Conservation (phyloP, 192 early-diverging fungal genomes). For the Fimicolochytrium jonesii region DNA sequence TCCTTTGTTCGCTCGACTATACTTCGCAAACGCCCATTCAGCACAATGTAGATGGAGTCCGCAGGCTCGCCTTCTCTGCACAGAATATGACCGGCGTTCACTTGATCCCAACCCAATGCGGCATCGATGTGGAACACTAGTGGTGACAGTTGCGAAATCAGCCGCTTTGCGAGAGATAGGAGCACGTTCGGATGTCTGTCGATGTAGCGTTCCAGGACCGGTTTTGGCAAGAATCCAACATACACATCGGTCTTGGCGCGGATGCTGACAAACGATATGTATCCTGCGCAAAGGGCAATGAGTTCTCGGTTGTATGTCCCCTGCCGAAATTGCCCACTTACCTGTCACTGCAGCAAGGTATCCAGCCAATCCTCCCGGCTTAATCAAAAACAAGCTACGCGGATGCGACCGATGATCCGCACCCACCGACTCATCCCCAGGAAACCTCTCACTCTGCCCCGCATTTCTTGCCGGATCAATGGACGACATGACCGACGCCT, state of each 20-base stretch:
- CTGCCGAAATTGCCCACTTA: too few relatives aligned
- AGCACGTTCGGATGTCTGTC: slow-evolving; percentile 82
- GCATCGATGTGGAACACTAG: slow-evolving; percentile 62
- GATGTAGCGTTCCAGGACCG: slow-evolving; percentile 74
- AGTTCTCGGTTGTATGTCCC: background rate
- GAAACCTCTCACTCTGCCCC: too few relatives aligned
- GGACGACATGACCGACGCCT: slow-evolving; percentile 52
- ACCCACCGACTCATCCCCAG: too few relatives aligned
- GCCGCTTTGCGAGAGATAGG: slow-evolving; percentile 81
- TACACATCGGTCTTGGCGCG: slow-evolving; percentile 71
- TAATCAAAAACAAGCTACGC: slow-evolving; percentile 64
- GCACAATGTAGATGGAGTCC: slow-evolving; percentile 88
- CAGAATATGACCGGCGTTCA: slow-evolving; percentile 88
- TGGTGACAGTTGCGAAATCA: slow-evolving; percentile 77
- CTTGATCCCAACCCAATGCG: slow-evolving; percentile 89
- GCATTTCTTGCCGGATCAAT: background rate
- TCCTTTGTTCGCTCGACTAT: slow-evolving; percentile 57
- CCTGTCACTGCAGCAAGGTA: slow-evolving; percentile 89
- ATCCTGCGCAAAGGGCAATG: slow-evolving; percentile 38
- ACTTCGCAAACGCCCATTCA: slow-evolving; percentile 87
- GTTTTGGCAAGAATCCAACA: slow-evolving; percentile 85
- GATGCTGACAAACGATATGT: slow-evolving; percentile 84
- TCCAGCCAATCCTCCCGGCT: slow-evolving; percentile 84
- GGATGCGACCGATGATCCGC: slow-evolving; percentile 16
- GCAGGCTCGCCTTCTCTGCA: slow-evolving; percentile 82